A percentile compares a stretch with the other conserved stretches of the same genome.
Conservation (phyloP, 2,329 filamentous ascomycete species). For the Fusarium sulawesiense region DNA sequence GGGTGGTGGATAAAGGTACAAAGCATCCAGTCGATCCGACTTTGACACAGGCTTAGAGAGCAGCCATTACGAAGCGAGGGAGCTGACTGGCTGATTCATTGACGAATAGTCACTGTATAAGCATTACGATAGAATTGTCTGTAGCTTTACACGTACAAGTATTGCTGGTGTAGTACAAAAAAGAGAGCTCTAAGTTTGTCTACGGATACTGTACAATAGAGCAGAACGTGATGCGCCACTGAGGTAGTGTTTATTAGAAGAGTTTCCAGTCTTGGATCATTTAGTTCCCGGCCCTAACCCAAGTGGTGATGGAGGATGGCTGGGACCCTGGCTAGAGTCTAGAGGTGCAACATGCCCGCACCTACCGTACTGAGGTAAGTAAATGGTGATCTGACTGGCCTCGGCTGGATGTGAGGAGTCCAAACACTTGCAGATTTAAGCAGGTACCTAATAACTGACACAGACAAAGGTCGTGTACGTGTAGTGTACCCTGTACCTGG, state of each 20-base stretch:
- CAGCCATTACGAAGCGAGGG: not conserved
- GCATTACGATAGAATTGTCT: not conserved
- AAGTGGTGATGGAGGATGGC: conserved; percentile 26
- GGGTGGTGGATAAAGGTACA: conserved; percentile 51
- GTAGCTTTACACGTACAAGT: not conserved
- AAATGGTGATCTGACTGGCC: not conserved
- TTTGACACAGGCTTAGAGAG: not conserved
- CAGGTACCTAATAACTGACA: not conserved
- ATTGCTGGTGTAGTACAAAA: not conserved
- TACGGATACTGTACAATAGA: not conserved
- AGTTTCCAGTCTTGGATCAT: conserved; percentile 39
- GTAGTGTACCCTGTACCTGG: not conserved
- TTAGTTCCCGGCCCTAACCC: conserved; percentile 38
- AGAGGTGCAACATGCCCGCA: not conserved
- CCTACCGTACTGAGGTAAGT: not conserved
- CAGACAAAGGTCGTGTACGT: not conserved
- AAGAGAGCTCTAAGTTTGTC: not conserved
- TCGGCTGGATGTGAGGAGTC: not conserved
- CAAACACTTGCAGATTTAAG: conserved; percentile 12
- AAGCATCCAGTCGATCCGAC: not conserved
- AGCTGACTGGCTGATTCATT: not conserved
- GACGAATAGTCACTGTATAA: not conserved
- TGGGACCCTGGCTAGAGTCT: conserved; percentile 20
- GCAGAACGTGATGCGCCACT: conserved; percentile 23
- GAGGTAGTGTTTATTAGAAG: conserved; percentile 26